phyloP scores from a whole-genome alignment of 1,284 basidiomycete species.

The Naganishia sp. region DNA sequence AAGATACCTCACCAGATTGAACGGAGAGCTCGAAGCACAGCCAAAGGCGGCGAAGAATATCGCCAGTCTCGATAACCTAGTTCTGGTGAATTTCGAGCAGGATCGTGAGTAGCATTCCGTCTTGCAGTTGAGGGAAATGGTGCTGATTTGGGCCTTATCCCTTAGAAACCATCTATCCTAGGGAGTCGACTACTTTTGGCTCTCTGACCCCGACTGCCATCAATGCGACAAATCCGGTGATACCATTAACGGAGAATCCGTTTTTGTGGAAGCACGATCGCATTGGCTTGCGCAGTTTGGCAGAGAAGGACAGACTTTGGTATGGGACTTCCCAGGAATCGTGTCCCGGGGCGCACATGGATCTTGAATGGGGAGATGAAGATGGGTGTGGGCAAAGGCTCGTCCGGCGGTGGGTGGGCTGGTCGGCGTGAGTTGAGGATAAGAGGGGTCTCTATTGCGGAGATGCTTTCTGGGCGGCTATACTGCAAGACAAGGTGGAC shows the following conservation, averaged over 20 bases:
- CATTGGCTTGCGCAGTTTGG: slow-evolving; percentile 77
- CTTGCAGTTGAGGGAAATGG: too few relatives aligned
- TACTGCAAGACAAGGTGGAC: too few relatives aligned
- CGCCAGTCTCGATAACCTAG: slow-evolving; percentile 47
- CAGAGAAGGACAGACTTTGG: slow-evolving; percentile 67
- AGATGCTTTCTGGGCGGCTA: too few relatives aligned
- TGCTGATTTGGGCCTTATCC: slow-evolving; percentile 2
- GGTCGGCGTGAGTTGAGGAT: slow-evolving; percentile 22
- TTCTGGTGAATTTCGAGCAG: slow-evolving; percentile 54
- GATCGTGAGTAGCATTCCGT: slow-evolving; percentile 40
- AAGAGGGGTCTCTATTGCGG: not conserved
- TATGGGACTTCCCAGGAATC: slow-evolving; percentile 55
- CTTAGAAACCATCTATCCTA: slow-evolving; percentile 47
- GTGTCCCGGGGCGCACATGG: slow-evolving; percentile 84
- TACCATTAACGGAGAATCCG: slow-evolving; percentile 73
- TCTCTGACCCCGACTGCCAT: slow-evolving; percentile 41
- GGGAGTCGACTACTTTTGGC: slow-evolving; percentile 50
- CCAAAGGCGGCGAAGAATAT: slow-evolving; percentile 35
- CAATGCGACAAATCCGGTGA: slow-evolving; percentile 57
- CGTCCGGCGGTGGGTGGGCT: slow-evolving; percentile 52
- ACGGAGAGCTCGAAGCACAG: slow-evolving; percentile 32
- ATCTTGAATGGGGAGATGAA: slow-evolving; percentile 63
- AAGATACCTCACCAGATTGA: slow-evolving; percentile 33
- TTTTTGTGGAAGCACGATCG: slow-evolving; percentile 78
- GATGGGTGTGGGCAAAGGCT: slow-evolving; percentile 52